A percentile compares a stretch with the other conserved stretches of the same genome.
phyloP scores from a whole-genome alignment of 1,284 basidiomycete genomes.

The Neolentinus lepideus region DNA sequence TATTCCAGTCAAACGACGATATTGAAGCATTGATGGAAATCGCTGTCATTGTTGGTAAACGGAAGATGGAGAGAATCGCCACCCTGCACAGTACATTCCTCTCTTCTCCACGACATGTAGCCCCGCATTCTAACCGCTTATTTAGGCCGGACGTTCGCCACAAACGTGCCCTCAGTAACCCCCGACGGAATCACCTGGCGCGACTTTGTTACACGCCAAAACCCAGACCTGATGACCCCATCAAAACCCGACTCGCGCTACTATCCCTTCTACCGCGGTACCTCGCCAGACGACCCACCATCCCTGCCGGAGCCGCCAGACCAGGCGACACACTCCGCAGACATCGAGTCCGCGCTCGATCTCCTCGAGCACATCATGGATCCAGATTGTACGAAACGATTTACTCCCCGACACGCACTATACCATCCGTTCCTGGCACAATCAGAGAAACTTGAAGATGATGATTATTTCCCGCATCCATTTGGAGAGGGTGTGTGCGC shows the following conservation, averaged over 20 bases:
- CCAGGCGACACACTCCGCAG: conserved; percentile 37
- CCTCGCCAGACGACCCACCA: conserved; percentile 16
- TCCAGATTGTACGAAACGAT: conserved; percentile 67
- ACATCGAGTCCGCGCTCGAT: conserved; percentile 65
- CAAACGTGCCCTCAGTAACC: conserved; percentile 76
- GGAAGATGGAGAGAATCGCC: conserved; percentile 81
- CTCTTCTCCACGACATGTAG: conserved; percentile 2
- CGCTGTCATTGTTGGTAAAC: conserved; percentile 79
- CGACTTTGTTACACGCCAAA: conserved; percentile 70
- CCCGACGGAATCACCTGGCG: conserved; percentile 61
- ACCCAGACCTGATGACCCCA: conserved; percentile 64
- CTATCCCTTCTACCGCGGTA: conserved; percentile 38
- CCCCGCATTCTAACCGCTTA: conserved; percentile 6
- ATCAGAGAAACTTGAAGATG: conserved; percentile 36
- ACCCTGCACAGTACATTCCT: conserved; percentile 76
- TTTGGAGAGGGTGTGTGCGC: conserved; percentile 59
- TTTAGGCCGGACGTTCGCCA: conserved; percentile 78
- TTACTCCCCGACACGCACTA: conserved; percentile 71
- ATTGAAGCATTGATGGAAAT: conserved; percentile 95
- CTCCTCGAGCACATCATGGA: conserved; percentile 68
- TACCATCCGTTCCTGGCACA: conserved; percentile 67
- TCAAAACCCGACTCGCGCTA: conserved; percentile 41
- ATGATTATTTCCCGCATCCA: conserved; percentile 60
- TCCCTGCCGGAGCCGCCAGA: conserved; percentile 12
- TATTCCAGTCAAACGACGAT: conserved; percentile 95